Conservation (phyloP, 2,329 filamentous ascomycete genomes). For the Cladophialophora yegresii region DNA sequence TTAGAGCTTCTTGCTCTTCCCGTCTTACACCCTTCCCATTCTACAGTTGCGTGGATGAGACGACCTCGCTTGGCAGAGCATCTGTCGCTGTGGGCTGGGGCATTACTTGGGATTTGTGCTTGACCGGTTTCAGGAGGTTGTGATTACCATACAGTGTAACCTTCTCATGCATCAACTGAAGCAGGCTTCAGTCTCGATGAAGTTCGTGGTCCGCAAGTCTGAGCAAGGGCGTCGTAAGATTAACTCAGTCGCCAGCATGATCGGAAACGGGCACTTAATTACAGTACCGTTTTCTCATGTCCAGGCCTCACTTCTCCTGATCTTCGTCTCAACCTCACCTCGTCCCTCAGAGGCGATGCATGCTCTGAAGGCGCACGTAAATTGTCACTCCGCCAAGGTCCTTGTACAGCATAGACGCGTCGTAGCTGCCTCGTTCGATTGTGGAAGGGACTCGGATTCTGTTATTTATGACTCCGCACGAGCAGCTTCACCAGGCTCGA, state of each 20-base stretch:
- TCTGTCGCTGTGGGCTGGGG: not conserved
- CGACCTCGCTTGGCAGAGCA: not conserved
- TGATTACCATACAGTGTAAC: not conserved
- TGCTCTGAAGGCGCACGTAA: not conserved
- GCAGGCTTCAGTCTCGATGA: not conserved
- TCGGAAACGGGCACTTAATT: not conserved
- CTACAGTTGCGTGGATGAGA: not conserved
- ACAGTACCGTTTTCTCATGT: not conserved
- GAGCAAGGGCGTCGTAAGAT: not conserved
- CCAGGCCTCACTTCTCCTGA: not conserved
- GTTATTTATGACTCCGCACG: slow-evolving; percentile 7
- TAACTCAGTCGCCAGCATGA: not conserved
- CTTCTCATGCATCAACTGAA: not conserved
- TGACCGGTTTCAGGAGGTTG: not conserved
- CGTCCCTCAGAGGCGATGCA: not conserved
- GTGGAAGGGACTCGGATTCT: not conserved
- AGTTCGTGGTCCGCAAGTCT: not conserved
- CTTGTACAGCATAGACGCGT: not conserved
- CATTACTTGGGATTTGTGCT: not conserved
- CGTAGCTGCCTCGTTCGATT: not conserved
- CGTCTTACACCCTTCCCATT: not conserved
- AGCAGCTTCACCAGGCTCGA: not conserved
- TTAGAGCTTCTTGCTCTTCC: not conserved
- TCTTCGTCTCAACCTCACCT: not conserved
- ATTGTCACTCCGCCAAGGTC: not conserved